Percentiles rank a stretch among this genome's conserved stretches.
These are phyloP conservation scores for Sarocladiaceae sp. DNA, from an alignment of 2,329 filamentous ascomycete genomes.

Conservation along the genomic window DNA sequence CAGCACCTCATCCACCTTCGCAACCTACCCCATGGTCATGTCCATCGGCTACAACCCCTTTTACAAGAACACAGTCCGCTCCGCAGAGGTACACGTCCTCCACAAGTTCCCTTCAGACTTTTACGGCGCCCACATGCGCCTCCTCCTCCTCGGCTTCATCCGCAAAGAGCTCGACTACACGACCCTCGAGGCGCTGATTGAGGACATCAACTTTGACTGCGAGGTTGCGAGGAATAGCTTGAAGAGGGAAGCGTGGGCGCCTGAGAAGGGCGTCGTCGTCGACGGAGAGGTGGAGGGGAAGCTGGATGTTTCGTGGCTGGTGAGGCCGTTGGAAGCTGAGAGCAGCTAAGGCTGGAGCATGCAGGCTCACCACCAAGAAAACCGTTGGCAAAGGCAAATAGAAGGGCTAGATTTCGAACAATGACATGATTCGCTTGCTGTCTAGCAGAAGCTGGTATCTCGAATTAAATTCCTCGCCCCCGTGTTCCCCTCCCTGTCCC, in stretches of 20 bases:
- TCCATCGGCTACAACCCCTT: slow-evolving; percentile 96
- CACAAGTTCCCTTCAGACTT: slow-evolving; percentile 74
- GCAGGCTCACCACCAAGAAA: not conserved
- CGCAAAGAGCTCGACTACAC: slow-evolving; percentile 85
- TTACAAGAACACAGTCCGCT: slow-evolving; percentile 85
- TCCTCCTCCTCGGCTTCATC: slow-evolving; percentile 81
- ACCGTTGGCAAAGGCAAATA: not conserved
- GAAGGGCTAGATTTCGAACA: not conserved
- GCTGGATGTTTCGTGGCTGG: slow-evolving; percentile 34
- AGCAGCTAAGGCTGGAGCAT: slow-evolving; percentile 17
- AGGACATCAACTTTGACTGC: slow-evolving; percentile 86
- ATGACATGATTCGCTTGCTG: slow-evolving; percentile 1
- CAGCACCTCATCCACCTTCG: slow-evolving; percentile 33
- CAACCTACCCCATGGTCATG: slow-evolving; percentile 81
- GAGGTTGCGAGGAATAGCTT: slow-evolving; percentile 73
- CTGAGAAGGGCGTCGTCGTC: slow-evolving; percentile 27
- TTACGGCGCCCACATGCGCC: slow-evolving; percentile 72
- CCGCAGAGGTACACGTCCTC: slow-evolving; percentile 86
- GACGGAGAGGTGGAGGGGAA: slow-evolving; percentile 19
- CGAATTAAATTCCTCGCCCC: not conserved
- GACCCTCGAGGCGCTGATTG: slow-evolving; percentile 72
- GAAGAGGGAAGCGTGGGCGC: slow-evolving; percentile 54
- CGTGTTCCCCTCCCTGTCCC: slow-evolving; percentile 11
- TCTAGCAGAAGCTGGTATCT: slow-evolving; percentile 8
- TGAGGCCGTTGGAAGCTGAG: slow-evolving; percentile 17